These are phyloP conservation scores for Arachnomyces sp. DNA, from an alignment of 2,329 filamentous ascomycete genomes.

Conservation along the genomic window DNA sequence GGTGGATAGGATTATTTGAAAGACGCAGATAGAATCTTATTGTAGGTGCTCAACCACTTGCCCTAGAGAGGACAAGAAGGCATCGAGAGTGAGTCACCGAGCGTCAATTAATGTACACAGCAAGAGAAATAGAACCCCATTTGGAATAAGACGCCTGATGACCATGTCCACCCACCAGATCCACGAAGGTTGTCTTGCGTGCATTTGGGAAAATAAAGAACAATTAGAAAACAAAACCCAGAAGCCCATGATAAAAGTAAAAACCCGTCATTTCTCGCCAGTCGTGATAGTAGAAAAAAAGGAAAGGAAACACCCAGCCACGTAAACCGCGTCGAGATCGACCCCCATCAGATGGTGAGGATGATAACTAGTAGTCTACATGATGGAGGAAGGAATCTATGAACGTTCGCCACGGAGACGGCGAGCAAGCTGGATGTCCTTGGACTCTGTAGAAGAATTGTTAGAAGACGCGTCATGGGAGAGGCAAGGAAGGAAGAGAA, in stretches of 20 bases:
- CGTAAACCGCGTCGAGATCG: constrained; percentile 6
- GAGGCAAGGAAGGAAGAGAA: constrained; percentile 9
- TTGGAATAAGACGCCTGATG: constrained; percentile 6
- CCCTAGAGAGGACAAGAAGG: no score
- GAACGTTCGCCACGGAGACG: constrained; percentile 91
- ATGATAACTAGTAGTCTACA: constrained; percentile 1
- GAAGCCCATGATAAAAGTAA: constrained; percentile 33
- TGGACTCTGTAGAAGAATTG: constrained; percentile 43
- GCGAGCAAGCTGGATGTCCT: constrained; percentile 94
- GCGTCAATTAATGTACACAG: constrained; percentile 15
- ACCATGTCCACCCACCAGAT: constrained; percentile 6
- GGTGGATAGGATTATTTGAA: no score
- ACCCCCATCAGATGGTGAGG: neutral
- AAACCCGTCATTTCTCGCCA: constrained; percentile 38
- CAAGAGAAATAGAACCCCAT: neutral
- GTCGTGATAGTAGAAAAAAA: constrained; percentile 30
- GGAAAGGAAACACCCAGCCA: constrained; percentile 22
- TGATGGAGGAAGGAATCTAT: constrained; percentile 39
- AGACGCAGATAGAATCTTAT: no score
- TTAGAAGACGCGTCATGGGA: constrained; percentile 23
- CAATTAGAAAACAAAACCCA: constrained; percentile 31
- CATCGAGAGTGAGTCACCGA: neutral
- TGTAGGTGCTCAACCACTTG: no score
- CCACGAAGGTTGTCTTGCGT: constrained; percentile 12
- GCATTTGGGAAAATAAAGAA: constrained; percentile 12